Base-by-base conservation (phyloP, 768 basidiomycete genomes). In the Cystofilobasidium capitatum region DNA sequence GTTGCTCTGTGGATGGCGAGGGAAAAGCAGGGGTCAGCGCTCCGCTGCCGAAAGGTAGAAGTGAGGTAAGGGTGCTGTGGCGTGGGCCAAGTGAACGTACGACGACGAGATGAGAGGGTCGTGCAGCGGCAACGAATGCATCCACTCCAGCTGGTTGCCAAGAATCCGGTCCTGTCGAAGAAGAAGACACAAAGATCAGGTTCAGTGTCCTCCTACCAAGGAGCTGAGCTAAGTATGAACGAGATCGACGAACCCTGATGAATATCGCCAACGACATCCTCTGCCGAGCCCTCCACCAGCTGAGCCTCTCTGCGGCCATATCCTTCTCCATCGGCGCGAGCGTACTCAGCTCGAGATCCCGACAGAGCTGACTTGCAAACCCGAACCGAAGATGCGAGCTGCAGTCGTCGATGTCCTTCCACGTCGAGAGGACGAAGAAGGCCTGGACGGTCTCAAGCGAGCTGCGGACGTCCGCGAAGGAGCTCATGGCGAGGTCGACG, bases 401-500 rank as follows among this genome's bases (percentile, higher is more conserved):
- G 51, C 51, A 10, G 51, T 55, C 51, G 51, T 55, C 51, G 22
- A 33, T n/a, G 51, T 55, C n/a, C 31, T 55, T 55, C 51, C 51
- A 55, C 13, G 51, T 55, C 31, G 51, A n/a, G 24, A 55, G 51
- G 12, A 55, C 12, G 51, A 13, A 55, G 51, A 55, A 55, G 31
- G 51, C 51, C 51, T 55, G 51, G 13, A 55, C 51, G 10, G 31
- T n/a, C 12, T 55, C 51, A n/a, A 55, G 51, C n/a, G 51, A 24
- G n/a, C 51, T 55, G 12, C n/a, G n/a, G 51, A 9, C 51, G 51
- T 55, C 51, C 10, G 31, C 31, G 31, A 55, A 55, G 51, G 13
- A n/a, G 51, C 31, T 13, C 31, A 33, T 55, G 22, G 51, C 51
- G 31, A 24, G 51, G 51, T 55, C 31, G 22, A 33, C 13, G 22